phyloP scores from a whole-genome alignment of 2,329 filamentous ascomycete species.

The Fusarium acutatum region DNA sequence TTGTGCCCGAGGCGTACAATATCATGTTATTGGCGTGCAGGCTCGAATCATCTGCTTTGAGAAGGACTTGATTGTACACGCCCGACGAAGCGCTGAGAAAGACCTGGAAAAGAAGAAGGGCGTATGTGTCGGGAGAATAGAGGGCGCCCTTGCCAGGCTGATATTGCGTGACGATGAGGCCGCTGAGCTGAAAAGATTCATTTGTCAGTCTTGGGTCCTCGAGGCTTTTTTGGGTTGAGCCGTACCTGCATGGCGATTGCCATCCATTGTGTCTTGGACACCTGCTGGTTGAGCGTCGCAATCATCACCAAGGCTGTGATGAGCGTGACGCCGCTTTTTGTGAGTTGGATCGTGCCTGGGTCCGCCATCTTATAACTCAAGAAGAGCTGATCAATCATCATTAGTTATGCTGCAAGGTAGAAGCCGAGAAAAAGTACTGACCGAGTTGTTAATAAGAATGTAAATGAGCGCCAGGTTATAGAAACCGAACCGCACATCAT shows the following conservation, averaged over 20 bases:
- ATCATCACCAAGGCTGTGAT: neutral
- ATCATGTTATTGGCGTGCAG: neutral
- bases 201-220: fast-evolving
- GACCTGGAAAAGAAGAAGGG: neutral
- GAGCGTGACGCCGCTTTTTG: neutral
- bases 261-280: neutral
- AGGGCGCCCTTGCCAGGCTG: neutral
- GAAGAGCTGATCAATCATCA: neutral
- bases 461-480: neutral
- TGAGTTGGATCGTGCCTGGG: neutral
- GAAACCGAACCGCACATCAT: neutral
- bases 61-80: neutral
- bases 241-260: neutral
- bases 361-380: neutral
- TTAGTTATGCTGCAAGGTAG: fast-evolving
- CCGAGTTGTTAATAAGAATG: neutral
- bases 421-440: fast-evolving
- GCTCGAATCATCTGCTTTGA: neutral
- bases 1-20: neutral
- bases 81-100: neutral
- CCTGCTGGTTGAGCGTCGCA: neutral
- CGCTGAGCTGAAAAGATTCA: neutral
- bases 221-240: fast-evolving
- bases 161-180: neutral
- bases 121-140: neutral